Evolutionary conservation across 2,329 filamentous ascomycete genomes (phyloP).

Genomic region (Claviceps africana): DNA sequence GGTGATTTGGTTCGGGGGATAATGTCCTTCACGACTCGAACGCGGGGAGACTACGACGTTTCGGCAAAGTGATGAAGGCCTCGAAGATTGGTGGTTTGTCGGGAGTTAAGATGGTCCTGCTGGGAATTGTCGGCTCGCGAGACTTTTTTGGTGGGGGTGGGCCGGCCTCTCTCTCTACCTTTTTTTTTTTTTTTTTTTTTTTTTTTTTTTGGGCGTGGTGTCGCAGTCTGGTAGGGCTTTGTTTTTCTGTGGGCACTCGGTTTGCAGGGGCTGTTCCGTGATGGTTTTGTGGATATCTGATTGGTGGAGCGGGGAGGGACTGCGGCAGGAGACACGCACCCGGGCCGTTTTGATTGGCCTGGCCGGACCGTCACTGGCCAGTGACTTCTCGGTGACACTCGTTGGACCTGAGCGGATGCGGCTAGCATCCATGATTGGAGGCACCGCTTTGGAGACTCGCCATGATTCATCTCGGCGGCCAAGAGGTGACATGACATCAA

Average conservation of each 20-base stretch:
- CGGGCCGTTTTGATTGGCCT: background rate
- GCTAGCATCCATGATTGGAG: too few relatives aligned
- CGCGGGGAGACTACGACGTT: constrained; percentile 35
- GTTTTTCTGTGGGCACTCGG: constrained; percentile 11
- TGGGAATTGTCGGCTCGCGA: background rate
- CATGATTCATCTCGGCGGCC: constrained; percentile 11
- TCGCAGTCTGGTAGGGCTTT: constrained; percentile 9
- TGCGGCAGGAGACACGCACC: constrained; percentile 6
- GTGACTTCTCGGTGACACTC: background rate
- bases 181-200: too few relatives aligned
- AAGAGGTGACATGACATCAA: background rate
- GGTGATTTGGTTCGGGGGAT: constrained; percentile 3
- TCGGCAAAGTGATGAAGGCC: constrained; percentile 70
- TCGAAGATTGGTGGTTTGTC: background rate
- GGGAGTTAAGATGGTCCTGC: background rate
- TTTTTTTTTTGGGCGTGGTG: too few relatives aligned
- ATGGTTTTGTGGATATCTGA: background rate
- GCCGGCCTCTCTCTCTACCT: too few relatives aligned
- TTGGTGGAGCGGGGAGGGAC: constrained; percentile 7
- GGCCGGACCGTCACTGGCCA: too few relatives aligned
- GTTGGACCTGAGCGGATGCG: background rate
- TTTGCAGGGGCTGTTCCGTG: constrained; percentile 1
- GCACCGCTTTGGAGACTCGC: too few relatives aligned
- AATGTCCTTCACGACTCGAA: constrained; percentile 72
- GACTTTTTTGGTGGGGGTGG: constrained; percentile 10